Percentiles rank a stretch among this genome's conserved stretches.
Conservation (phyloP, 768 basidiomycete genomes). For the Kondoa malvinella region DNA sequence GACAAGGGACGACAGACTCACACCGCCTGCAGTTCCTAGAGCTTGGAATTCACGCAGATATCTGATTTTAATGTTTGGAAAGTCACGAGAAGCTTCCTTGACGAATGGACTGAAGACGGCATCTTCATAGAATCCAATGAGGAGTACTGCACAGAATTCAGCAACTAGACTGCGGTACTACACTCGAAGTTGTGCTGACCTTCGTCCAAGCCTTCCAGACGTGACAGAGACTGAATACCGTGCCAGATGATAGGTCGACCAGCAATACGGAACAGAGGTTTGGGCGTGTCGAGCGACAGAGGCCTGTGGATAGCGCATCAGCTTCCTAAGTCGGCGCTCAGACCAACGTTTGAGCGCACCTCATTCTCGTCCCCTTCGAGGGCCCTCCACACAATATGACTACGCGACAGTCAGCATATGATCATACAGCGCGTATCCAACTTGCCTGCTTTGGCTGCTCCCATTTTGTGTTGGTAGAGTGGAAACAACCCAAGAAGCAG, state of each 20-base stretch:
- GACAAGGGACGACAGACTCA: background rate
- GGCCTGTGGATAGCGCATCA: constrained; percentile 14
- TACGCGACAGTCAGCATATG: too few species aligned
- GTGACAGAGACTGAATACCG: constrained; percentile 33
- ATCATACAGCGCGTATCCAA: too few species aligned
- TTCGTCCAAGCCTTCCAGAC: constrained; percentile 32
- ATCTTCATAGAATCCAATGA: constrained; percentile 37
- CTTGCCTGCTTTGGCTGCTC: too few species aligned
- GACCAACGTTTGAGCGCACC: background rate
- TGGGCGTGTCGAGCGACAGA: constrained; percentile 23
- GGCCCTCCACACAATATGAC: constrained; percentile 2
- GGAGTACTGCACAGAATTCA: constrained; percentile 26
- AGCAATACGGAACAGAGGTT: constrained; percentile 35
- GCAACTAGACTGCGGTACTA: background rate
- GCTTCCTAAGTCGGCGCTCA: background rate
- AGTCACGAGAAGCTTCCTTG: constrained; percentile 34
- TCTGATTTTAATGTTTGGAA: constrained; percentile 34
- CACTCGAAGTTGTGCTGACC: background rate
- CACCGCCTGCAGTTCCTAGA: constrained; percentile 26
- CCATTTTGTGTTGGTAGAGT: too few species aligned
- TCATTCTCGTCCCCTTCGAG: background rate
- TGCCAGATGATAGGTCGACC: constrained; percentile 37
- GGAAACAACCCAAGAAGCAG: too few species aligned
- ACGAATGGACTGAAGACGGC: constrained; percentile 33
- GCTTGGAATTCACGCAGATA: constrained; percentile 36